These are phyloP conservation scores for Penicillium bovifimosum DNA, from an alignment of 495 filamentous ascomycete species.

Conservation along the genomic window DNA sequence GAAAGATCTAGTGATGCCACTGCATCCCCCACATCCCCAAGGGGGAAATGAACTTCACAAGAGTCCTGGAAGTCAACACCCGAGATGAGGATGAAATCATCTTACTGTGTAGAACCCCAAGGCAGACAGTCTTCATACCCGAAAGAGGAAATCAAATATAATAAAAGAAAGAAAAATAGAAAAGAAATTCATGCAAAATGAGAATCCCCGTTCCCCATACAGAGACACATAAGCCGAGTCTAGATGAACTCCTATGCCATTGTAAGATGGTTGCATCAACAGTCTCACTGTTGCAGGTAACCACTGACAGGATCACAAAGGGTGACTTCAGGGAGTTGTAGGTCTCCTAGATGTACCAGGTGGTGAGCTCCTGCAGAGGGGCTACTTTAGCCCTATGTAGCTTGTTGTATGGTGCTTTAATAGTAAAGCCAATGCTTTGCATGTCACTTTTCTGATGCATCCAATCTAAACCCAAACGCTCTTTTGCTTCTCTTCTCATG, in stretches of 20 bases:
- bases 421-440: not conserved
- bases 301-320: conserved; percentile 11
- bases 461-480: conserved; percentile 18
- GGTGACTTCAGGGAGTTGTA: conserved; percentile 11
- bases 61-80: not conserved
- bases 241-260: conserved; percentile 9
- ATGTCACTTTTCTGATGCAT: conserved; percentile 18
- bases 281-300: conserved; percentile 16
- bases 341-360: conserved; percentile 18
- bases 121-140: no score
- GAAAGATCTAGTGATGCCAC: conserved; percentile 14
- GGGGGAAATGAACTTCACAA: conserved; percentile 9
- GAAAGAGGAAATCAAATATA: not conserved
- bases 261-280: conserved; percentile 22
- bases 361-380: conserved; percentile 24
- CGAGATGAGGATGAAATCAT: not conserved
- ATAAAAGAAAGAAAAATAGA: conserved; percentile 6
- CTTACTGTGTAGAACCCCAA: not conserved
- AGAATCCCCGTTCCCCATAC: not conserved
- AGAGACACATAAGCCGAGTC: not conserved
- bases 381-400: not conserved
- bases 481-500: conserved; percentile 7
- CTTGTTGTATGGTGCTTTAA: not conserved
- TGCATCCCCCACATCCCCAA: conserved; percentile 27
- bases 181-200: not conserved